phyloP scores from a whole-genome alignment of 306 rosid species.

The Potentilla sterilis region DNA sequence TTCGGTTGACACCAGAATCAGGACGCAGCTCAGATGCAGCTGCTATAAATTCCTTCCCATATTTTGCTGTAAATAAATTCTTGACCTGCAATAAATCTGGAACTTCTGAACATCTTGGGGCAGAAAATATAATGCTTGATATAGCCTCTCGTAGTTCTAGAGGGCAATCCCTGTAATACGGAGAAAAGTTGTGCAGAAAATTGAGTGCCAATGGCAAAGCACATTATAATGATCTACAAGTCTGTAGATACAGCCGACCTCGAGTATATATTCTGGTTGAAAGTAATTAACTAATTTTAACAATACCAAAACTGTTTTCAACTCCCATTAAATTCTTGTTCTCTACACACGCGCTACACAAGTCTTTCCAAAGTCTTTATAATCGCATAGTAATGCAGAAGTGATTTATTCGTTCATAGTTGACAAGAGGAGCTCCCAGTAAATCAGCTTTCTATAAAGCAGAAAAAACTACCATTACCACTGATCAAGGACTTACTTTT shows the following conservation, averaged over 20 bases:
- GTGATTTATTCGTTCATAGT: conserved; percentile 6
- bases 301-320: not conserved
- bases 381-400: not conserved
- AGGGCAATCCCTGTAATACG: conserved; percentile 77
- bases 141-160: conserved; percentile 87
- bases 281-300: not conserved
- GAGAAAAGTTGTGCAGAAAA: conserved; percentile 22
- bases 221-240: not conserved
- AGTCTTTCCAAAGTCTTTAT: not conserved
- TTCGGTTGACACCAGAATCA: conserved; percentile 95
- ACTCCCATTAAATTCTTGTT: not conserved
- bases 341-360: not conserved
- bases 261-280: conserved; percentile 10
- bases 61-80: conserved; percentile 79
- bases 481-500: conserved; percentile 54
- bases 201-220: not conserved
- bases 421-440: conserved; percentile 7
- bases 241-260: conserved; percentile 3
- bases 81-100: conserved; percentile 89
- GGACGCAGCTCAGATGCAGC: conserved; percentile 91
- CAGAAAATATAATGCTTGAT: conserved; percentile 90
- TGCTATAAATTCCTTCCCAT: conserved; percentile 80
- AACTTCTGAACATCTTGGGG: conserved; percentile 96
- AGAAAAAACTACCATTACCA: conserved; percentile 11
- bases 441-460: conserved; percentile 7